phyloP scores from a whole-genome alignment of 2,329 filamentous ascomycete species.

The Macrophomina phaseolina region DNA sequence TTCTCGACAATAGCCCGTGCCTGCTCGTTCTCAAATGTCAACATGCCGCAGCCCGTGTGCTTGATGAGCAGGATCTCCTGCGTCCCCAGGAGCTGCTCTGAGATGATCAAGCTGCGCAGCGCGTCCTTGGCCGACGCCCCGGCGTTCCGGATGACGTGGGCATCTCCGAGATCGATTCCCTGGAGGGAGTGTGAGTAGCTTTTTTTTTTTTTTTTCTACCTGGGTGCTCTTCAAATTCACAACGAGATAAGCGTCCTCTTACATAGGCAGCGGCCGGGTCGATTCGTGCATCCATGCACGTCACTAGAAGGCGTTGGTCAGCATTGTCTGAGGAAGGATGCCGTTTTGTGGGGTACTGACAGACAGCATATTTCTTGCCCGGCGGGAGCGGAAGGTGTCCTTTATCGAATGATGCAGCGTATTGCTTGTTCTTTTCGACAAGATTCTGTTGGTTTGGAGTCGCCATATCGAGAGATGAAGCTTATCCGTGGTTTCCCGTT shows the following conservation, averaged over 20 bases:
- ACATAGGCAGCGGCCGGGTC: conserved; percentile 65
- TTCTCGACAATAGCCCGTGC: conserved; percentile 61
- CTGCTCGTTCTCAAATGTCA: conserved; percentile 68
- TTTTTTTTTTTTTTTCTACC: too few relatives aligned
- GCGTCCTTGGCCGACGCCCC: conserved; percentile 64
- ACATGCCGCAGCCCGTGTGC: conserved; percentile 76
- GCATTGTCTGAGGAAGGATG: not conserved
- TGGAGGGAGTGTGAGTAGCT: conserved; percentile 47
- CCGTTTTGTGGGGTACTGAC: conserved; percentile 47
- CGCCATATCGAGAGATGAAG: conserved; percentile 40
- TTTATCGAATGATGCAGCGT: conserved; percentile 66
- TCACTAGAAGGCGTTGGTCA: conserved; percentile 54
- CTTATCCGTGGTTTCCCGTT: not conserved
- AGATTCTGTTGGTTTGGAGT: conserved; percentile 61
- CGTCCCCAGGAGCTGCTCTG: conserved; percentile 78
- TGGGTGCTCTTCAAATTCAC: too few relatives aligned
- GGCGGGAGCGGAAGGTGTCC: conserved; percentile 72
- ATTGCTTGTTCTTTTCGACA: conserved; percentile 62
- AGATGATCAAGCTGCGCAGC: conserved; percentile 76
- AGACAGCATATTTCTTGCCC: conserved; percentile 69
- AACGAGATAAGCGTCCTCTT: not conserved
- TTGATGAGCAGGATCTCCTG: conserved; percentile 76
- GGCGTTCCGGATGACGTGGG: conserved; percentile 76
- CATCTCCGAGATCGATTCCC: conserved; percentile 74
- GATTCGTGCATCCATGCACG: conserved; percentile 81